Evolutionary conservation across 2,329 filamentous ascomycete species (phyloP).

Genomic region (Fusarium buxicola): DNA sequence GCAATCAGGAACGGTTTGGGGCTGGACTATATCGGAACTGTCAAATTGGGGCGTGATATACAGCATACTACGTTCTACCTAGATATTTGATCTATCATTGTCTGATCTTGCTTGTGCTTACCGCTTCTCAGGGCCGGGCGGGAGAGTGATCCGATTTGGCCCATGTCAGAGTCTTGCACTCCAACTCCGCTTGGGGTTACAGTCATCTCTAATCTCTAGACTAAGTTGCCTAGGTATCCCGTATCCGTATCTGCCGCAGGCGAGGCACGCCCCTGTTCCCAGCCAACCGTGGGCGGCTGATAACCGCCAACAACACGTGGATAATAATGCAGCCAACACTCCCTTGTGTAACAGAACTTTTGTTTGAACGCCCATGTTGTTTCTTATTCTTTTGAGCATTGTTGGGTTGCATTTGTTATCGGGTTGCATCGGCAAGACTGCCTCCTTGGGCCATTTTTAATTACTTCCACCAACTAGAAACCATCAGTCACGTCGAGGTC

Average conservation of each 20-base stretch:
- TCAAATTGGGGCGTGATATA: slow-evolving; percentile 8
- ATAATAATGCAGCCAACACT: slow-evolving; percentile 19
- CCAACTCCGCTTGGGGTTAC: no score
- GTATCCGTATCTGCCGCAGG: no score
- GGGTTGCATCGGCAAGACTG: slow-evolving; percentile 11
- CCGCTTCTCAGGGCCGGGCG: not conserved
- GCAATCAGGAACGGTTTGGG: not conserved
- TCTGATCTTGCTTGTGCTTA: no score
- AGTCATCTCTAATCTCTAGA: not conserved
- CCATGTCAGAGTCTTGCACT: not conserved
- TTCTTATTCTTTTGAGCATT: no score
- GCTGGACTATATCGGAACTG: slow-evolving; percentile 7
- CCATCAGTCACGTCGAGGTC: no score
- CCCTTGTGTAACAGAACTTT: slow-evolving; percentile 20
- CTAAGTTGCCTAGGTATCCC: no score
- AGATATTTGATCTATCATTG: no score
- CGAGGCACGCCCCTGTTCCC: no score
- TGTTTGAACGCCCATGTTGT: slow-evolving; percentile 31
- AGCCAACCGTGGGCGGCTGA: not conserved
- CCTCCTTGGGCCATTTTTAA: slow-evolving; percentile 5
- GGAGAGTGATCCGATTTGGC: slow-evolving; percentile 1
- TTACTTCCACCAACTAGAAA: slow-evolving; percentile 2
- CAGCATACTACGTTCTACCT: no score
- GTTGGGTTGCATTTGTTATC: not conserved
- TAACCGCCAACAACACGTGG: slow-evolving; percentile 11